phyloP scores from a whole-genome alignment of 106 monocot species.

The Agapanthus africanus region DNA sequence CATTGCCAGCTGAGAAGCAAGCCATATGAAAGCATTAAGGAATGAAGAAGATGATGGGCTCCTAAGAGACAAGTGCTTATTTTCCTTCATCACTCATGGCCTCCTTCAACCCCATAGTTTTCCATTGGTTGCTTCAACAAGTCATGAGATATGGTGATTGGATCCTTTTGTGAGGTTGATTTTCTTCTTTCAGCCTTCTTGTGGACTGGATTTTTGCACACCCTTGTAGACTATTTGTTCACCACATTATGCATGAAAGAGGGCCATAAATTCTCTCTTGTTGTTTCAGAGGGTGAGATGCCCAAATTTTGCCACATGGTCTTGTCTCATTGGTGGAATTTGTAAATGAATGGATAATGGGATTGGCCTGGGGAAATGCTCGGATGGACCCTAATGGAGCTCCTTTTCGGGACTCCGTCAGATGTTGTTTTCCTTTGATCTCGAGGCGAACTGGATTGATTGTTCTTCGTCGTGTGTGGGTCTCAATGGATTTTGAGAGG shows the following conservation, averaged over 20 bases:
- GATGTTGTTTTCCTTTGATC: no score
- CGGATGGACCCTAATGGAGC: not conserved
- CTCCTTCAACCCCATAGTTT: constrained; percentile 8
- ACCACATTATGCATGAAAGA: constrained; percentile 4
- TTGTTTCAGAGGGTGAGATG: not conserved
- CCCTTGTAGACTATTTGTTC: not conserved
- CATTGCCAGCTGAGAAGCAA: constrained; percentile 16
- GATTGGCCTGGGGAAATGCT: not conserved
- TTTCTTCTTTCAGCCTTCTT: constrained; percentile 1
- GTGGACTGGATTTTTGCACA: not conserved
- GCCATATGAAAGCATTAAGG: constrained; percentile 13
- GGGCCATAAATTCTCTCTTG: not conserved
- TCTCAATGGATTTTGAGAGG: no score
- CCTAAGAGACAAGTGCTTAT: not conserved
- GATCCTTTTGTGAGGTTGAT: constrained; percentile 7
- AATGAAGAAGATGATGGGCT: constrained; percentile 14
- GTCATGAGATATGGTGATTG: constrained; percentile 7
- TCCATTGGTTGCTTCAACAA: constrained; percentile 7
- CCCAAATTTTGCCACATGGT: constrained; percentile 1
- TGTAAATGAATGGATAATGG: constrained; percentile 3
- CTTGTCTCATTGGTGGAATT: not conserved
- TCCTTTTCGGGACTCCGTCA: no score
- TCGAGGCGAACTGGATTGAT: no score
- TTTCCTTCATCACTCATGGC: constrained; percentile 17
- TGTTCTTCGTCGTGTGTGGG: no score